These are phyloP conservation scores for Trichosporon sp. DNA, from an alignment of 1,284 basidiomycete genomes.

Conservation along the genomic window DNA sequence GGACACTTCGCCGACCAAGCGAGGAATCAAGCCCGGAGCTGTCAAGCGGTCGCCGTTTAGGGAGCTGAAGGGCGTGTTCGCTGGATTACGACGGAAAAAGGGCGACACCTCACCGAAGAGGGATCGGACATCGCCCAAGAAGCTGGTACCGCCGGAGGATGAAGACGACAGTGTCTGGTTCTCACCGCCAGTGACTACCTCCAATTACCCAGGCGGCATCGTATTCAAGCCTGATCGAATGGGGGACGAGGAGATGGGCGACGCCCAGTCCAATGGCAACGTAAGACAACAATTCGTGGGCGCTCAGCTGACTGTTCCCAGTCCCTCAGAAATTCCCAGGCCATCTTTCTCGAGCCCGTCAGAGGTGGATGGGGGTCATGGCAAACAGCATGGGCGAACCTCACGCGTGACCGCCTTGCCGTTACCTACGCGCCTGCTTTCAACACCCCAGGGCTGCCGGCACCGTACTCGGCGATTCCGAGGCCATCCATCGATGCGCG, in stretches of 20 bases:
- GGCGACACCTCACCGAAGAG: slow-evolving; percentile 18
- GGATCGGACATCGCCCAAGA: not conserved
- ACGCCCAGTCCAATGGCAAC: slow-evolving; percentile 20
- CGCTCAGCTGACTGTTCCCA: not conserved
- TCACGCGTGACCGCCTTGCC: slow-evolving; percentile 23
- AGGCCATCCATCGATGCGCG: slow-evolving; percentile 18
- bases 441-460: not conserved
- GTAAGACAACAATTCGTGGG: not conserved
- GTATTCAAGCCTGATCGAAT: slow-evolving; percentile 33
- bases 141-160: not conserved
- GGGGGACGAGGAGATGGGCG: slow-evolving; percentile 42
- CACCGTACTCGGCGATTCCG: slow-evolving; percentile 28
- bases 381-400: slow-evolving; percentile 36
- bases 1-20: slow-evolving; percentile 11
- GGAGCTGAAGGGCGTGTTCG: slow-evolving; percentile 39
- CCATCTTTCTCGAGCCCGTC: not conserved
- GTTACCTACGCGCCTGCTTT: slow-evolving; percentile 23
- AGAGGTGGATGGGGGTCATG: slow-evolving; percentile 34
- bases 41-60: slow-evolving; percentile 37
- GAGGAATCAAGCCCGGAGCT: not conserved
- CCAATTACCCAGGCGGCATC: slow-evolving; percentile 33
- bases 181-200: slow-evolving; percentile 1
- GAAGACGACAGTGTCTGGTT: slow-evolving; percentile 20
- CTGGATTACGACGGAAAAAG: slow-evolving; percentile 33
- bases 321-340: not conserved